phyloP scores from a whole-genome alignment of 768 basidiomycete genomes.

The Mycena haematopus region DNA sequence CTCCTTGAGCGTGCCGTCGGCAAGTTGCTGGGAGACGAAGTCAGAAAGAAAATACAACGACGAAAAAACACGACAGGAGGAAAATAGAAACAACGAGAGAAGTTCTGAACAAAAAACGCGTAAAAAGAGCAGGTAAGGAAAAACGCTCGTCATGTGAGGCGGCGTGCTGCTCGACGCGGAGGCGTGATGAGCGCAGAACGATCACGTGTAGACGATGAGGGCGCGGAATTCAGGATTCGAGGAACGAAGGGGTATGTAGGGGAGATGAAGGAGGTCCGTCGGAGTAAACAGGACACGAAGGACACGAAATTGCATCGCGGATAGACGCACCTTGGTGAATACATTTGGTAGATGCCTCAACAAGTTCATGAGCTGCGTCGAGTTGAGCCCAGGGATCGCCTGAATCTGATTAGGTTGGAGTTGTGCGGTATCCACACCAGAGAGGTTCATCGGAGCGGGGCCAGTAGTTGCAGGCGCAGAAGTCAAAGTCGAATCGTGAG shows the following conservation, averaged over 20 bases:
- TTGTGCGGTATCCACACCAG: conserved; percentile 22
- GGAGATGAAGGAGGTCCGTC: conserved; percentile 44
- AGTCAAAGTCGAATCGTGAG: conserved; percentile 15
- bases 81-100: not conserved
- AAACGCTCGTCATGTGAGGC: conserved; percentile 28
- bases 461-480: conserved; percentile 12
- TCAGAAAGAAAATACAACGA: not conserved
- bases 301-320: not conserved
- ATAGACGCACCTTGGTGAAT: conserved; percentile 59
- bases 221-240: conserved; percentile 35
- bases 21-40: conserved; percentile 15
- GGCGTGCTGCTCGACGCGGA: conserved; percentile 29
- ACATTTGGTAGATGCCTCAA: conserved; percentile 61
- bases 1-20: conserved; percentile 34
- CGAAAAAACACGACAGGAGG: not conserved
- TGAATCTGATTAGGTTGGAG: conserved; percentile 27
- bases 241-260: conserved; percentile 53
- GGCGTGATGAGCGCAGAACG: conserved; percentile 43
- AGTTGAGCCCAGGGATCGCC: conserved; percentile 46
- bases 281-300: conserved; percentile 15
- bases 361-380: conserved; percentile 63
- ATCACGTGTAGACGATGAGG: conserved; percentile 38
- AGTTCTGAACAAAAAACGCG: not conserved
- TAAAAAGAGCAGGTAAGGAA: not conserved
- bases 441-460: conserved; percentile 8